Conservation (phyloP, 805 yeast species). For the Candida saitoana region DNA sequence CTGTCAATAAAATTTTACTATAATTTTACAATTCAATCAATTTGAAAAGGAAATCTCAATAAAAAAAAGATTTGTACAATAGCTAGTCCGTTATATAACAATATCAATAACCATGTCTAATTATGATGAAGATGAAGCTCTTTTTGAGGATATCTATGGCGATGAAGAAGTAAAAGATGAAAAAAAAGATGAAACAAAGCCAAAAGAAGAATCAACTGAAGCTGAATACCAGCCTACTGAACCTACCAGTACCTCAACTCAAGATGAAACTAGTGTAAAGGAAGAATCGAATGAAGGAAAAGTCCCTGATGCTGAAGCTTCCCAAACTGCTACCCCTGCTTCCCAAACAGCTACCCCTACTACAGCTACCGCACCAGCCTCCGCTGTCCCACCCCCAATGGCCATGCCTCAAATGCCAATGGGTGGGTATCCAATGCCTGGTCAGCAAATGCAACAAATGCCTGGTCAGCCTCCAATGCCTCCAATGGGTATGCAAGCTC, state of each 20-base stretch:
- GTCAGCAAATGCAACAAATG: not conserved
- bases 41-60: not conserved
- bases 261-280: conserved; percentile 9
- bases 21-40: conserved; percentile 4
- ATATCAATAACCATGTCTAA: conserved; percentile 20
- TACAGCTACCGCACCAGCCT: conserved; percentile 8
- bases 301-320: conserved; percentile 1
- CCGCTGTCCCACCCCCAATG: not conserved
- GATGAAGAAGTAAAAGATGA: conserved; percentile 9
- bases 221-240: conserved; percentile 4
- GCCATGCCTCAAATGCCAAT: conserved; percentile 11
- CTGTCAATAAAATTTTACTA: conserved; percentile 1
- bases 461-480: conserved; percentile 19
- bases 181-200: conserved; percentile 12
- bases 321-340: not conserved
- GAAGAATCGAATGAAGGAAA: conserved; percentile 9
- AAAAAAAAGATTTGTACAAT: not conserved
- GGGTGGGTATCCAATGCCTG: conserved; percentile 5
- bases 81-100: not conserved
- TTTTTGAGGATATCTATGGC: conserved; percentile 82
- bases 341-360: conserved; percentile 3
- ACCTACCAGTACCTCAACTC: conserved; percentile 7
- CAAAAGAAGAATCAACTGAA: conserved; percentile 12
- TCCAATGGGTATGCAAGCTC: conserved; percentile 13
- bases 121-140: conserved; percentile 89